Evolutionary conservation across 768 basidiomycete genomes (phyloP), one percentile per base, ranked within the genome.

Genomic region (Hortiboletus campestris): DNA sequence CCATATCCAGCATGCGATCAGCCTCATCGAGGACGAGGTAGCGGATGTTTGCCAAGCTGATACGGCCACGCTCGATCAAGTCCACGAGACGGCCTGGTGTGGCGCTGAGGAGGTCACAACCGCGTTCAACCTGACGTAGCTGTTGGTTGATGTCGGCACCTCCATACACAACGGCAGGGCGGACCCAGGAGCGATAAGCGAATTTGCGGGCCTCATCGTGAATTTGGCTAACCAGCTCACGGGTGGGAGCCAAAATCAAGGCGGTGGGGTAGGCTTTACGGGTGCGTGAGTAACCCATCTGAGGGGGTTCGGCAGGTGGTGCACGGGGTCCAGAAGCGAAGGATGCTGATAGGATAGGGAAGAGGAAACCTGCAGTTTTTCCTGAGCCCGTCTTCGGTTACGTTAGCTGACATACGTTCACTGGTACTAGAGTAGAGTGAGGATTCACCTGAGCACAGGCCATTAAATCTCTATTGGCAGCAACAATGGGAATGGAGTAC

Each of bases 1-100:
- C 97, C 97, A 99, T 99, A 79, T 99, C 97, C 68, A 99, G 84
- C 97, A 99, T 99, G 67, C 97, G 91, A 80, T 99, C 97, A 58
- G 97, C 97, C 78, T 99, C 97, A 67, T 99, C 97, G 51, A 99
- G 88, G 28, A 99, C 97, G 55, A 99, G 88, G 74, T 97, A 98
- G 66, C 92, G 89, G 78, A 99, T 88, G 76, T 98, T 98, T 62
- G 92, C 85, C 58, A 99, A 83, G 68, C 90, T 93, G 80, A 99
- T 98, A 56, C 91, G 85, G 13, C 97, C 97, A 65, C 97, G 90
- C 77, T 99, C 97, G 63, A 99, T 96, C 58, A 99, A 81, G 76
- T 99, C 97, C 59, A 98, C 95, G 44, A 98, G 89, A 73, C 97
- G 96, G 60, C 93, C 93, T 22, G 97, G 97, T 14, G 97, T 99